Base-by-base conservation (phyloP, 768 basidiomycete genomes). In the Mycena rosella region DNA sequence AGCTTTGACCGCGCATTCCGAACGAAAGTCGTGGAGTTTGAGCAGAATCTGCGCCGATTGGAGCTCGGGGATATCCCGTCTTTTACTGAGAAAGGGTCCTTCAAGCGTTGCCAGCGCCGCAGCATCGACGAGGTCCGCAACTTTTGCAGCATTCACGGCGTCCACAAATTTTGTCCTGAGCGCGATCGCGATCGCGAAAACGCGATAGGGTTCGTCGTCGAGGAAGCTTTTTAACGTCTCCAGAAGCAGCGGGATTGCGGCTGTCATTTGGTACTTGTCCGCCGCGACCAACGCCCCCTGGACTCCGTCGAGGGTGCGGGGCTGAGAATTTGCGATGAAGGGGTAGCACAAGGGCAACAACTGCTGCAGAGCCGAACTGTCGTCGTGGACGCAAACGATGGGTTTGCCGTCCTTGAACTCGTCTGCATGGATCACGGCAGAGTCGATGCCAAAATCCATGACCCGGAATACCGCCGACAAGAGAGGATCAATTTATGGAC, bases 51-150 rank as follows among this genome's bases (percentile, higher is more conserved):
- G 30, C 22, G 27, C 18, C 11, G 22, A 14, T 22, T 4, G 22
- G 38, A 27, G 5, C 20, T 44, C 38, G 24, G 15, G 26, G 0
- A 57, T 30, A n/a, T 57, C 56, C 7, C 32, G 3, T 14, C 44
- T 59, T 34, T 44, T 59, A 5, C 10, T 6, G 4, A 47, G 29
- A 13, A 47, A 48, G 26, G 45, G 45, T 34, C 9, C n/a, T 15
- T 59, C 44, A 30, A 59, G 45, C 18, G 57, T 59, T 13, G 44
- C 44, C 18, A 59, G 57, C 18, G 45, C 57, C n/a, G 57, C 57
- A 15, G 30, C 44, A 17, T 59, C 18, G 3, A 22, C 44, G 57
- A 48, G 11, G 15, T 27, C 22, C 26, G 6, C n/a, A 30, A 59
- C 8, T 36, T 13, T 15, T 32, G 11, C n/a, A n/a, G n/a, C 44